Base-by-base conservation (phyloP, 352 stramenopile genomes). In the Pythium volutum region DNA sequence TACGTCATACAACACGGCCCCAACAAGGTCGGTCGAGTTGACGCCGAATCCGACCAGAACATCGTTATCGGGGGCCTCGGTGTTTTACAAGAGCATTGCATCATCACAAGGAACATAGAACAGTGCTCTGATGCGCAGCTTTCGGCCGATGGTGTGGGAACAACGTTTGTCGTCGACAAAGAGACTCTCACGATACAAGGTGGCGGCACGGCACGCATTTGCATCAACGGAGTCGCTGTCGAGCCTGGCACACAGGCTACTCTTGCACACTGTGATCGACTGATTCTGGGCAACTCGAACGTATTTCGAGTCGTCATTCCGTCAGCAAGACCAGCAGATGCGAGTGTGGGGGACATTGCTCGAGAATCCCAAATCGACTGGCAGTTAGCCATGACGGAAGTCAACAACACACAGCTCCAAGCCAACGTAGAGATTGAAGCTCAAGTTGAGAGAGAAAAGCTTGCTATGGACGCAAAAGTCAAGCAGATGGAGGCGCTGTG, bases 371-470 rank as follows among this genome's bases (percentile, higher is more conserved):
- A 69, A 10, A 87, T 81, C 34, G 80, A 92, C 53, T 92, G 84
- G 81, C 83, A 92, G 42, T 71, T 84, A 27, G 81, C 83, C 2
- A 87, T 91, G 73, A 86, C 87, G 52, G 88, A 96, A 62, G 67
- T 96, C 1, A 94, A 95, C 59, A 80, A 71, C 42, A 79, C 70
- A 20, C 81, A 95, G 52, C 74, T 92, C 33, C 75, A 82, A 59
- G 70, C 67, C 0, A 83, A 79, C 10, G 55, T 86, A 11, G 81
- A 89, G 27, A 64, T 83, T 12, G 78, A 87, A 59, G 73, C 56
- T 3, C 64, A 83, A 20, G 82, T 78, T 7, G 78, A 86, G 63
- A 77, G 78, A 26, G 84, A 93, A 34, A 90, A 90, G 23, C 70
- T 73, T 16, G 86, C 93, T 57, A 95, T 92, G 81, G 84, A 95